phyloP scores from a whole-genome alignment of 371 early-diverging fungal genomes.

The Basidiobolus meristosporus region DNA sequence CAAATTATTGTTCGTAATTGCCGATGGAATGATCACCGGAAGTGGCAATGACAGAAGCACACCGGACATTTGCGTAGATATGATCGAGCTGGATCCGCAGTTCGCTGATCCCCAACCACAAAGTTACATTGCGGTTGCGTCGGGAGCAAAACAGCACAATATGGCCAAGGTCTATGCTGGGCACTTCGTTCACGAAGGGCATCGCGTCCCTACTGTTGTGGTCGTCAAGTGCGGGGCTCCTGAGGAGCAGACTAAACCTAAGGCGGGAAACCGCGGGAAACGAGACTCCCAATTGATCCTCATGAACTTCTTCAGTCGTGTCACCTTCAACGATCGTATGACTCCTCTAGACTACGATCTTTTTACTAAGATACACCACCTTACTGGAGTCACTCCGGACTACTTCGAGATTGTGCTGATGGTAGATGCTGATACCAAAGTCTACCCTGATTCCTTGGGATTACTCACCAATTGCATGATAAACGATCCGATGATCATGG shows the following conservation, averaged over 20 bases:
- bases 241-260: conserved; percentile 42
- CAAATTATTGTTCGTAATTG: conserved; percentile 78
- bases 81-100: conserved; percentile 33
- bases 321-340: conserved; percentile 64
- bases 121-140: conserved; percentile 70
- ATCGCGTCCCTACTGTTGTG: conserved; percentile 45
- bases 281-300: conserved; percentile 85
- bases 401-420: conserved; percentile 66
- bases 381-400: conserved; percentile 65
- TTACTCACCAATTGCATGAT: conserved; percentile 56
- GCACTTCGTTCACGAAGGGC: conserved; percentile 33
- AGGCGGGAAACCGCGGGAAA: conserved; percentile 84
- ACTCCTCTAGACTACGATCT: conserved; percentile 74
- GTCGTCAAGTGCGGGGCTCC: conserved; percentile 71
- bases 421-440: conserved; percentile 87
- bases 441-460: conserved; percentile 46
- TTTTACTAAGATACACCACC: conserved; percentile 48
- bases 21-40: conserved; percentile 76
- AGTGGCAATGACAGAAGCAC: conserved; percentile 58
- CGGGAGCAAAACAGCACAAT: conserved; percentile 68
- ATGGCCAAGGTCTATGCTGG: conserved; percentile 86
- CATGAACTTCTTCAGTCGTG: conserved; percentile 79
- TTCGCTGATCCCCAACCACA: conserved; percentile 43
- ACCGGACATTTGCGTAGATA: conserved; percentile 46
- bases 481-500: conserved; percentile 65